These are phyloP conservation scores for Botrytis squamosa DNA, from an alignment of 2,329 filamentous ascomycete genomes.

Conservation along the genomic window DNA sequence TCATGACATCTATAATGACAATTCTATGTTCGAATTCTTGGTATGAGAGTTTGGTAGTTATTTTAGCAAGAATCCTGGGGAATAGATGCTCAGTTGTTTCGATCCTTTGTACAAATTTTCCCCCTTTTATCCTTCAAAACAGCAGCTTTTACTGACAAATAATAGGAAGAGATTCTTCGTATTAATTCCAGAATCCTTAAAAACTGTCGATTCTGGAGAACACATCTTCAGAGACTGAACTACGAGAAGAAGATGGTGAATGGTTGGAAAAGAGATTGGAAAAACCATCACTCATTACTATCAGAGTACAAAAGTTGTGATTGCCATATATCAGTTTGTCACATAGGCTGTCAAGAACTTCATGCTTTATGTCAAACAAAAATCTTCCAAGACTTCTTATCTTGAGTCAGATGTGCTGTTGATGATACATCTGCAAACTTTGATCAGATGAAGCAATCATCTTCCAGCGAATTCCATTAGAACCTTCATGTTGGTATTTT, in stretches of 20 bases:
- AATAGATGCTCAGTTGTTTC: not conserved
- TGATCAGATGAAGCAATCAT: not conserved
- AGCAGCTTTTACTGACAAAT: not conserved
- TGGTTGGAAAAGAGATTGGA: not conserved
- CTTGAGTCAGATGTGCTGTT: not conserved
- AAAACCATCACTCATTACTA: not conserved
- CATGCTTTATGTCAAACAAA: not conserved
- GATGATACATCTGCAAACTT: not conserved
- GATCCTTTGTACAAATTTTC: not conserved
- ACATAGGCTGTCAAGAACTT: not conserved
- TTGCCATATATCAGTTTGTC: not conserved
- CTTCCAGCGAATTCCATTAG: not conserved
- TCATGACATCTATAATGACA: not conserved
- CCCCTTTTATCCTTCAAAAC: not conserved
- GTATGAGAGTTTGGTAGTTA: rapidly evolving
- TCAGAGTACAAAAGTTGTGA: not conserved
- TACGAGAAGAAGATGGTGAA: not conserved
- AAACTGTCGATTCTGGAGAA: not conserved
- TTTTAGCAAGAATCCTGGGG: not conserved
- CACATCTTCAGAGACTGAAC: not conserved
- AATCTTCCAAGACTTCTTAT: not conserved
- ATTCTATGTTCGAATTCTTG: not conserved
- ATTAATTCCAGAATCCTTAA: not conserved
- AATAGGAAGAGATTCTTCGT: not conserved
- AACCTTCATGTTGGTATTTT: not conserved